Conservation (phyloP, 192 early-diverging fungal species). For the Coemansia sp. region DNA sequence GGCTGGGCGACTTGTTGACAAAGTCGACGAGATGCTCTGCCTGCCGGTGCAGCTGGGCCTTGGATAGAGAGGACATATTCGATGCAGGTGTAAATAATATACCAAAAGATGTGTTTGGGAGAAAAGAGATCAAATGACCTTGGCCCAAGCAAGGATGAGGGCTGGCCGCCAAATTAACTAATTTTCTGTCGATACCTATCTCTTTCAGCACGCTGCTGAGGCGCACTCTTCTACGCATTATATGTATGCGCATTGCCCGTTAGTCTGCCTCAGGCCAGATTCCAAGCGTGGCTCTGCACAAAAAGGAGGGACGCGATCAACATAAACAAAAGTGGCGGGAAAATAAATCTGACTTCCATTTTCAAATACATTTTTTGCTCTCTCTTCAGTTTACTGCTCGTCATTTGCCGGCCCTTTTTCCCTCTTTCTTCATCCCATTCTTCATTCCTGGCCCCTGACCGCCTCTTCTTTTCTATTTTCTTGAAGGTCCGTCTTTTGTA, state of each 20-base stretch:
- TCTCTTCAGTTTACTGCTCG: constrained; percentile 4
- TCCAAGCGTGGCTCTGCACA: neutral
- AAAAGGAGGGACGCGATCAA: neutral
- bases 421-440: neutral
- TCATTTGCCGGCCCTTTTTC: constrained; percentile 7
- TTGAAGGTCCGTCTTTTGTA: constrained; percentile 1
- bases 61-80: constrained; percentile 12
- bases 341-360: neutral
- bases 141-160: neutral
- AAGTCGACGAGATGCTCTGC: constrained; percentile 73
- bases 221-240: no score
- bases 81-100: neutral
- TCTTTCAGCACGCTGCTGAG: no score
- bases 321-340: neutral
- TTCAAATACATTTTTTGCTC: neutral
- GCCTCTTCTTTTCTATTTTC: neutral
- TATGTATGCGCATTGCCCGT: no score
- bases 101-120: neutral
- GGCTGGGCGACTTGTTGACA: constrained; percentile 89
- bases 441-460: constrained; percentile 13
- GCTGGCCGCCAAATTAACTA: neutral
- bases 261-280: neutral
- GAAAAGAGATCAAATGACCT: neutral
- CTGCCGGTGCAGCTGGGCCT: constrained; percentile 54
- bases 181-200: no score